A percentile compares a stretch with the other conserved stretches of the same genome.
Evolutionary conservation across 2,329 filamentous ascomycete species (phyloP).

Genomic region (Ampelomyces quisqualis): DNA sequence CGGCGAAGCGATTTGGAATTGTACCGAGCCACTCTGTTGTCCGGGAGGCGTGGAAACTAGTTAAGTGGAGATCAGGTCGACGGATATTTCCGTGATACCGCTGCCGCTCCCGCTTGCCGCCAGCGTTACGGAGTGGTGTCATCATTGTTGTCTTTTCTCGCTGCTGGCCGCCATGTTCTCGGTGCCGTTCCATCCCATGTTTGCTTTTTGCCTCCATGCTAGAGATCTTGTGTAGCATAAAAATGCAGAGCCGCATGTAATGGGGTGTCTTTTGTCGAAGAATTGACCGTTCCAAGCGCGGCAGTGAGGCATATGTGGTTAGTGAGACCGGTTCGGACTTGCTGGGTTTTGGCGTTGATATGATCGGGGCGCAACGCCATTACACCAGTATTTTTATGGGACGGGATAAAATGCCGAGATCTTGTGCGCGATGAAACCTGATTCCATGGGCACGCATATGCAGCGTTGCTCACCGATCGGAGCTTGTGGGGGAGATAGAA

Average conservation of each 20-base stretch:
- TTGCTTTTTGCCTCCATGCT: conserved; percentile 1
- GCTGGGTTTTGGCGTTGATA: conserved; percentile 5
- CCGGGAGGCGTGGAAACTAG: neutral
- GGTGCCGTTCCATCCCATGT: neutral
- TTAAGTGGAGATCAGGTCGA: neutral
- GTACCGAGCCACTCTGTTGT: too few relatives aligned
- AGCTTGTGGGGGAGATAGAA: too few relatives aligned
- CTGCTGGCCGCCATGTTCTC: too few relatives aligned
- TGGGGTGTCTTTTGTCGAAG: too few relatives aligned
- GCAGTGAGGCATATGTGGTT: too few relatives aligned
- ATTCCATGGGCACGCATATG: too few relatives aligned
- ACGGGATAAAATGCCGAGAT: too few relatives aligned
- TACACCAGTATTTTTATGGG: too few relatives aligned
- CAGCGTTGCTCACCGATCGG: too few relatives aligned
- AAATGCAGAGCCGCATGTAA: conserved; percentile 1
- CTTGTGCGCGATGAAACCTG: too few relatives aligned
- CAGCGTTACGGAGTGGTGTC: neutral
- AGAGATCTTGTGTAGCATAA: neutral
- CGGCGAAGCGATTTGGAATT: neutral
- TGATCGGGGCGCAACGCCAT: neutral
- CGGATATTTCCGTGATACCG: neutral
- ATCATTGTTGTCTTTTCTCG: neutral
- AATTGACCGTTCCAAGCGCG: too few relatives aligned
- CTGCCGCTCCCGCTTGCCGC: neutral
- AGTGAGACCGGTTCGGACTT: too few relatives aligned